Base-by-base conservation (phyloP, 164 flowering plant genomes). In the Houttuynia cordata region DNA sequence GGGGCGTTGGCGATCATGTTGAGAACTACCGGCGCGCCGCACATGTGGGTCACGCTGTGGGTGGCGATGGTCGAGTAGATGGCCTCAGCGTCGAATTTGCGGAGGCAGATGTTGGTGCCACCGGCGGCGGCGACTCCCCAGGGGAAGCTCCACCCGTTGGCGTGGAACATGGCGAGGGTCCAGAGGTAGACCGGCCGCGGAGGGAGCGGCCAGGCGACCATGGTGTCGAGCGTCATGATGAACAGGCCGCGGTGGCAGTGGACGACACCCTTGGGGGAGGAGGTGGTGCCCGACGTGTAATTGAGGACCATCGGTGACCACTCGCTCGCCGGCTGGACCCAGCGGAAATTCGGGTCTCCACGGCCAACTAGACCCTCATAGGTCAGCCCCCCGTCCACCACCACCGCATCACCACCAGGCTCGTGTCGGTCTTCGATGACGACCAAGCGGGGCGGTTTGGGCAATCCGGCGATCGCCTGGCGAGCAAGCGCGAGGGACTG, bases 131-230 rank as follows among this genome's bases (percentile, higher is more conserved):
- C 87, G 53, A 80, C 66, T 0, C 75, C 84, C 84, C 84, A 82
- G 0, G 82, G 64, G 64, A 42, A 76, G 53, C 75, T 54, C 87
- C 87, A 82, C 0, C 87, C 87, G 54, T 82, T 82, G 39, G 76
- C 71, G 62, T 82, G 87, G 62, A 82, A 82, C 80, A 82, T 78
- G 12, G 84, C 81, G 13, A 82, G 71, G 34, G 79, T 78, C 87
- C 87, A 82, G 22, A 82, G 62, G 34, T 73, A 80, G 0, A 78
- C 69, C 0, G 84, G 72, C 40, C 66, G 77, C 24, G 69, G 69
- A 5, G 73, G 73, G 0, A 78, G 67, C 4, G 53, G 20, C 82
- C 81, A 80, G 0, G 73, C 75, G 14, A 76, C 51, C 53, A 78
- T 59, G n/a, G 75, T 60, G 21, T 69, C 77, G 0, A 74, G 18